A percentile compares a stretch with the other conserved stretches of the same genome.
phyloP scores from a whole-genome alignment of 2,329 filamentous ascomycete genomes.

The Thyridium curvatum region DNA sequence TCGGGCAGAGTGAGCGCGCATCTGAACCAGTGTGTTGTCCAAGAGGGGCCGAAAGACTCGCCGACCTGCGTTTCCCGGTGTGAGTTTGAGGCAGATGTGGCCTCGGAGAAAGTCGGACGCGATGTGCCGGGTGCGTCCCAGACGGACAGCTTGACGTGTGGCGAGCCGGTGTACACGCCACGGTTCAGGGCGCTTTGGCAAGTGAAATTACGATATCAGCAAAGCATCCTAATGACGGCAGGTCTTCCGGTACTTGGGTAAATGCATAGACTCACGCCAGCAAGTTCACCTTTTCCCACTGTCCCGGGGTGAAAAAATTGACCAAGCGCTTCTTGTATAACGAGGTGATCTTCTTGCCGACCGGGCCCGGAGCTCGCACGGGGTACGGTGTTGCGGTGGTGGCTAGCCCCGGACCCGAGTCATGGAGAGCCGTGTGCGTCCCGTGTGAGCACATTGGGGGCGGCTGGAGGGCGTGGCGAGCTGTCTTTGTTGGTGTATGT shows the following conservation, averaged over 20 bases:
- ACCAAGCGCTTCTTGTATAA: slow-evolving; percentile 15
- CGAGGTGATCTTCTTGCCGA: slow-evolving; percentile 14
- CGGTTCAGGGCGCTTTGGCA: slow-evolving; percentile 9
- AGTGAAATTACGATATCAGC: slow-evolving; percentile 2
- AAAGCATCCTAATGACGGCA: too few relatives aligned
- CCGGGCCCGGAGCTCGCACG: slow-evolving; percentile 13
- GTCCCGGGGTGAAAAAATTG: slow-evolving; percentile 13
- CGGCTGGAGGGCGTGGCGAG: too few relatives aligned
- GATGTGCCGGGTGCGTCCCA: slow-evolving; percentile 10
- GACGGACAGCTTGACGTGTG: slow-evolving; percentile 9
- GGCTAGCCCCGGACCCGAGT: too few relatives aligned
- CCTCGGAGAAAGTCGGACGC: slow-evolving; percentile 9
- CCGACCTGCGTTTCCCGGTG: slow-evolving; percentile 37
- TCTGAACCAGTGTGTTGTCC: slow-evolving; percentile 68
- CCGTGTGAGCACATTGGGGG: too few relatives aligned
- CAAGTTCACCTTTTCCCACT: slow-evolving; percentile 16
- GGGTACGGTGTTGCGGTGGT: slow-evolving; percentile 10
- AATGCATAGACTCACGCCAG: slow-evolving; percentile 12
- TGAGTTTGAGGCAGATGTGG: slow-evolving; percentile 7
- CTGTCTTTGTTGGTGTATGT: too few relatives aligned
- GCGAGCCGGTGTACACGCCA: slow-evolving; percentile 6
- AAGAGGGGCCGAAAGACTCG: slow-evolving; percentile 58
- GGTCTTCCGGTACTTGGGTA: too few relatives aligned
- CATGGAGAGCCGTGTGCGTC: too few relatives aligned
- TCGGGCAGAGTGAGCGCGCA: slow-evolving; percentile 52